Conservation (phyloP, 129 eudicot species). For the Calendula officinalis region DNA sequence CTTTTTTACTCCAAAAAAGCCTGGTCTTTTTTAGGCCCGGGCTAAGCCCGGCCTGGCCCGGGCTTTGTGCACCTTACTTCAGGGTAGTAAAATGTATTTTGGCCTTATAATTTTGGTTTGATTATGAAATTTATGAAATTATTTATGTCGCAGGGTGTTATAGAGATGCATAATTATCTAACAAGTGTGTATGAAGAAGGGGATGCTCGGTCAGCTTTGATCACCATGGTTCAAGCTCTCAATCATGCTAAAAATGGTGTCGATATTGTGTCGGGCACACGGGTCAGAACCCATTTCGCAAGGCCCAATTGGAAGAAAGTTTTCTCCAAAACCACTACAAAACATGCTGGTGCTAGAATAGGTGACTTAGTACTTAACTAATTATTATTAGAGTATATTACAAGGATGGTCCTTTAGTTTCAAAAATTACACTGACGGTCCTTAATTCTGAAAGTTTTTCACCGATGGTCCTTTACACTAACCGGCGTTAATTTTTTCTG, state of each 20-base stretch:
- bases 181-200: constrained; percentile 99
- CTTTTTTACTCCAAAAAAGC: no score
- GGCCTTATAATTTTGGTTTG: constrained; percentile 1
- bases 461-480: no score
- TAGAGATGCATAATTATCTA: constrained; percentile 95
- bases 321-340: constrained; percentile 60
- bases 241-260: constrained; percentile 99
- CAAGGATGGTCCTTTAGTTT: no score
- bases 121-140: not conserved
- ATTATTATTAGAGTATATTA: no score
- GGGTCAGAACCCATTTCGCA: constrained; percentile 94
- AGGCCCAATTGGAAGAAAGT: constrained; percentile 98
- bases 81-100: no score
- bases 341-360: constrained; percentile 89
- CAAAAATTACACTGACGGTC: no score
- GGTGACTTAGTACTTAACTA: no score
- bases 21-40: no score
- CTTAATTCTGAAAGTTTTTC: no score
- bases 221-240: constrained; percentile 98
- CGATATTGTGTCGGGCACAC: constrained; percentile 93
- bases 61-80: no score
- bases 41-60: no score
- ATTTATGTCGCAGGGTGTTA: constrained; percentile 65
- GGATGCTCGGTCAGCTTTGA: constrained; percentile 94
- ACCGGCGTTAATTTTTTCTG: no score